phyloP scores from a whole-genome alignment of 192 early-diverging fungal species.

The Coemansia sp. region DNA sequence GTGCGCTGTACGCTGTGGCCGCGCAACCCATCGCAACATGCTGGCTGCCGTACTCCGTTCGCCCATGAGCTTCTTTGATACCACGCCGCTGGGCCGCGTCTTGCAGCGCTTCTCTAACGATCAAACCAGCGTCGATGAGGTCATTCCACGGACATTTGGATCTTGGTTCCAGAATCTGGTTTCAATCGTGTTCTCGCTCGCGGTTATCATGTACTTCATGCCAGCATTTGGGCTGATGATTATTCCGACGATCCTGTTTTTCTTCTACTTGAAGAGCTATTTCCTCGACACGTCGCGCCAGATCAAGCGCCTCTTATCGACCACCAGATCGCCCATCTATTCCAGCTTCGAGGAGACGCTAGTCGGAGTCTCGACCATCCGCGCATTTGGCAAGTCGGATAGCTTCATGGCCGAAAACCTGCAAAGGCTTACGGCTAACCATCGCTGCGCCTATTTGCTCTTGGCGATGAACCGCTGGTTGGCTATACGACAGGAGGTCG shows the following conservation, averaged over 20 bases:
- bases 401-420: conserved; percentile 74
- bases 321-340: conserved; percentile 70
- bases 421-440: conserved; percentile 71
- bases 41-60: conserved; percentile 68
- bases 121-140: conserved; percentile 76
- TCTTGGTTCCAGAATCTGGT: conserved; percentile 53
- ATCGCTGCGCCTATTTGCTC: conserved; percentile 75
- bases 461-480: conserved; percentile 70
- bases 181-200: conserved; percentile 45
- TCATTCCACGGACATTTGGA: conserved; percentile 58
- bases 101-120: conserved; percentile 91
- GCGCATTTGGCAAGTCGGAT: conserved; percentile 58
- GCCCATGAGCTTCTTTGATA: conserved; percentile 64
- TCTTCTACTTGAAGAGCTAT: conserved; percentile 52
- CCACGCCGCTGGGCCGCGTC: conserved; percentile 80
- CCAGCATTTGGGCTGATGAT: conserved; percentile 57
- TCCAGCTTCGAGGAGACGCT: conserved; percentile 63
- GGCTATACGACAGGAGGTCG: conserved; percentile 73
- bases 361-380: conserved; percentile 61
- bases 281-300: conserved; percentile 74
- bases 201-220: conserved; percentile 48
- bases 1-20: conserved; percentile 81
- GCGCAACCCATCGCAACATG: conserved; percentile 72
- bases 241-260: conserved; percentile 55
- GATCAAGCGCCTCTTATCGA: conserved; percentile 74